phyloP scores from a whole-genome alignment of 2,329 filamentous ascomycete species.

The Nigrospora osmanthi region DNA sequence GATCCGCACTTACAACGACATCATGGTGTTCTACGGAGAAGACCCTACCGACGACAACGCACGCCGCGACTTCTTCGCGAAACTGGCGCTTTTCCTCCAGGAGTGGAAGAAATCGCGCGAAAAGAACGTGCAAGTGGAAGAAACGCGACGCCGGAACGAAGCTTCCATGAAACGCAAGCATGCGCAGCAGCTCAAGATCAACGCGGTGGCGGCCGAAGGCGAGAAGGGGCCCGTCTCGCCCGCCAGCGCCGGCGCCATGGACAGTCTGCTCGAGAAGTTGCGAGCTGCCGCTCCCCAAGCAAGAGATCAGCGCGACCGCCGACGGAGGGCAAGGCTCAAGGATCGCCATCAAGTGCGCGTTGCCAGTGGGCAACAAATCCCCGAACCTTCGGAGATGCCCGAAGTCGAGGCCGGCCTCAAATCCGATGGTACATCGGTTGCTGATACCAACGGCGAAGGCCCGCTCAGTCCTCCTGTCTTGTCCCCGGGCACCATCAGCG shows the following conservation, averaged over 20 bases:
- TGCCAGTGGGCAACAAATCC: constrained; percentile 83
- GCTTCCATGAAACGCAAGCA: constrained; percentile 88
- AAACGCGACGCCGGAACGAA: constrained; percentile 77
- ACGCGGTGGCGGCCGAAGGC: constrained; percentile 29
- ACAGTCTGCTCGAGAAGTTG: constrained; percentile 88
- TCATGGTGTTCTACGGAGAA: constrained; percentile 94
- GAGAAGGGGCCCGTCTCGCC: constrained; percentile 52
- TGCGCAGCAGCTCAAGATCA: constrained; percentile 56
- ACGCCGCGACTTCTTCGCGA: constrained; percentile 90
- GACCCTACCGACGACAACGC: constrained; percentile 86
- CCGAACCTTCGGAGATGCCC: constrained; percentile 58
- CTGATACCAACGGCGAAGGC: constrained; percentile 38
- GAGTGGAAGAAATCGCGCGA: constrained; percentile 96
- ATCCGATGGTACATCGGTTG: constrained; percentile 23
- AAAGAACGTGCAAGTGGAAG: constrained; percentile 82
- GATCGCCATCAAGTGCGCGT: constrained; percentile 85
- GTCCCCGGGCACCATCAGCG: constrained; percentile 30
- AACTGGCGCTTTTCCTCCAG: constrained; percentile 79
- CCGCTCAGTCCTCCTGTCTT: constrained; percentile 42
- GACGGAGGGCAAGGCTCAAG: constrained; percentile 80
- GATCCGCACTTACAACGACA: constrained; percentile 84
- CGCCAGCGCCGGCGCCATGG: constrained; percentile 83
- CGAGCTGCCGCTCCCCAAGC: constrained; percentile 87
- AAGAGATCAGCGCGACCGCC: constrained; percentile 79
- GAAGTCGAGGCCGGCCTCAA: constrained; percentile 39